Evolutionary conservation across 345 rosid species (phyloP), one percentile per base, ranked within the genome.

Genomic region (Eutrema heterophyllum): DNA sequence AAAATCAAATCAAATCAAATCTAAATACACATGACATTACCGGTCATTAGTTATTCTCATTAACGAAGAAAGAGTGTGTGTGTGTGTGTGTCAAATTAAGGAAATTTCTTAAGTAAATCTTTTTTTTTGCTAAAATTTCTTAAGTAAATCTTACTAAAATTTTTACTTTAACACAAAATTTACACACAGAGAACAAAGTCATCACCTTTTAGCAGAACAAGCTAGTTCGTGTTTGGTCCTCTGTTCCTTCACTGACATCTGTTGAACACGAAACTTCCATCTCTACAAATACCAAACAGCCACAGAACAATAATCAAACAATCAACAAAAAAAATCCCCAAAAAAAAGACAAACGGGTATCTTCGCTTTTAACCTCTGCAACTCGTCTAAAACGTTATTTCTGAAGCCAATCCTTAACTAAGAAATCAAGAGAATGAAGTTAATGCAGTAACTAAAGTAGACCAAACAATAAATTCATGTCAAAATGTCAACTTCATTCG

Each of bases 201-300:
- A 32, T 62, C 65, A 76, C 79, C 75, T 76, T 61, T 68, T 61
- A 62, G 54, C 58, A 52, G 6, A 53, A 62, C 58, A 51, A 75
- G 14, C 10, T 4, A 60, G 33, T 26, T 74, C 62, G 9, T 33
- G 73, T 40, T 41, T 67, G 18, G 40, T 75, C 7, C 7, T 68
- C 35, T 39, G 64, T 15, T 76, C 79, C 1, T 45, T 62, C 13
- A 0, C 58, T 44, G 70, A 69, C 50, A 52, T 75, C 2, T 59
- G 49, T 30, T 54, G 66, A 64, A 24, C 75, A 63, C 54, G 53
- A 55, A 69, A 27, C 53, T 59, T 69, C 57, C 70, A 69, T 76
- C 59, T 69, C 75, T 75, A 51, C 79, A 68, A n/a, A 21, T 1
- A 13, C 40, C 48, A 56, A 68, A 15, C 64, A 73, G 7, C 43